Base-by-base conservation (phyloP, 257 asterid genomes). In the Nicotiana benthamiana region DNA sequence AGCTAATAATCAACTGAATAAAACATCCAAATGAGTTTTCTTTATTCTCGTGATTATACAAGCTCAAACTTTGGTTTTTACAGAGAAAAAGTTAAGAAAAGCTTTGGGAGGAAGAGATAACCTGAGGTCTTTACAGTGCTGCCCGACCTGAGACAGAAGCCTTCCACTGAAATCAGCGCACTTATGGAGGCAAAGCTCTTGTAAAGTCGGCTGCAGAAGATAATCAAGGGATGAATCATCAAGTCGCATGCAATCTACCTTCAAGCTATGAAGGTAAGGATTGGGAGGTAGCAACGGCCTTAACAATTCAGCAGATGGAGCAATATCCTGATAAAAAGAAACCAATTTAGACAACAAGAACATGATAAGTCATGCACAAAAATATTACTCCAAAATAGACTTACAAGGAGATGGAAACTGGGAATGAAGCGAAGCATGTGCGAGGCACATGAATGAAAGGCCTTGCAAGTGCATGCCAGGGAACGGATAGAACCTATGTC, bases 401-500 rank as follows among this genome's bases (percentile, higher is more conserved):
- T 86, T 86, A 94, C 98, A 26, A 88, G 90, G 52, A 95, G 91
- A 78, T 94, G 92, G 88, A 96, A 93, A 80, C 68, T 85, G 66
- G 98, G 93, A 80, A 90, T 84, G 84, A 90, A 92, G 51, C 90
- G 86, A 6, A 87, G 91, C 86, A 93, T 89, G 72, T 86, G 89
- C 17, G 87, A 74, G 75, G 96, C 93, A 86, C 95, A 91, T 79
- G 90, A 80, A 82, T 89, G 91, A 88, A 92, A 87, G 83, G 93
- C 63, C 82, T 77, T 91, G 84, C 97, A 96, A 66, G 99, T 94
- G 86, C 97, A 90, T 68, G 95, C 98, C 40, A 90, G 86, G 34
- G 99, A 96, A 78, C 90, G 88, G 83, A 94, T 89, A 79, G 98
- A 92, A 26, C 93, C 84, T 54, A 94, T 90, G 87, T 96, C 97